Base-by-base conservation (phyloP, 768 basidiomycete genomes). In the Lanmaoa pseudosensibilis region DNA sequence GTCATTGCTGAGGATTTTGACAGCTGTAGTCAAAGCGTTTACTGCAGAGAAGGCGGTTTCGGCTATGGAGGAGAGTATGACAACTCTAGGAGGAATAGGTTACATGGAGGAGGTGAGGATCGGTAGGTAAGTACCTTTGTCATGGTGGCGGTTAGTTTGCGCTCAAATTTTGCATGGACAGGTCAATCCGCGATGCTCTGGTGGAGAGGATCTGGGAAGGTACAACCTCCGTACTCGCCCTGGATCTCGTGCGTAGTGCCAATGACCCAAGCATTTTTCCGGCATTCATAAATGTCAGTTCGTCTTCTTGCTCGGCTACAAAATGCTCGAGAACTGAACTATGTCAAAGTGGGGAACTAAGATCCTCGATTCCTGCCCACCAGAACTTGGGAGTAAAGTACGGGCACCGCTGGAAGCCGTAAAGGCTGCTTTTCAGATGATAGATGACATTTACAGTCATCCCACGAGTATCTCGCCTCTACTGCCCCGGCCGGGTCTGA, bases 141-240 rank as follows among this genome's bases (percentile, higher is more conserved):
- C 33, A 21, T 39, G 33, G 5, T 13, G 16, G 9, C 5, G 27
- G 9, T 33, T n/a, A 3, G 19, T 21, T 51, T 30, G 40, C 15
- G 27, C 39, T 36, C 15, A 18, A 5, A 19, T 33, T 18, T 16
- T 38, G 44, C 27, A 2, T 30, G 52, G 43, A 23, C 52, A 80
- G 82, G 37, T 62, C 81, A 15, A 86, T 92, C 30, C 74, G 85
- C 5, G 90, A 92, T 72, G 77, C 77, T 3, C 66, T 87, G 9
- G 90, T 91, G 13, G 90, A 92, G 72, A 87, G 85, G 62, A 90
- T 92, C 40, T 92, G 90, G 89, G 90, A 92, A 70, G 89, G 88
- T 0, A 89, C 88, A 0, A 77, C 79, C 15, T 82, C 81, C 0
- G 86, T 91, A 4, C 78, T 91, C 5, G 78, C 87, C 2, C 69